Evolutionary conservation across 768 basidiomycete genomes (phyloP).

Genomic region (Auriscalpium orientale): DNA sequence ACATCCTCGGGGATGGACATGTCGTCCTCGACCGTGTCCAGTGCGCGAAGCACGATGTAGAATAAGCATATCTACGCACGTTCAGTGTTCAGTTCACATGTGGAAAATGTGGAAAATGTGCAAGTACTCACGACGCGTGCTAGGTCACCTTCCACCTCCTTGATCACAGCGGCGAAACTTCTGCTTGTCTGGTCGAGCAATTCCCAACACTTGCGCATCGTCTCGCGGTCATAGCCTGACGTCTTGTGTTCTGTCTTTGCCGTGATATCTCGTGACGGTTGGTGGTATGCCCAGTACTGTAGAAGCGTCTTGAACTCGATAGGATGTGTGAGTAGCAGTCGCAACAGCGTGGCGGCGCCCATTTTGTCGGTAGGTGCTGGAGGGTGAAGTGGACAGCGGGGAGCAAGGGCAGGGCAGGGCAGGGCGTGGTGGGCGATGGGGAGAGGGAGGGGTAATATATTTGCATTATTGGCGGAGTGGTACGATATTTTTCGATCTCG

Average conservation of each 20-base stretch:
- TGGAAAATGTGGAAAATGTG: not conserved
- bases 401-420: not conserved
- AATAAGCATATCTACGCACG: conserved; percentile 76
- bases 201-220: conserved; percentile 88
- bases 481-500: not conserved
- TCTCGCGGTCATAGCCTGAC: conserved; percentile 79
- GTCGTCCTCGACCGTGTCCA: conserved; percentile 99
- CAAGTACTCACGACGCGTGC: conserved; percentile 73
- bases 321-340: conserved; percentile 70
- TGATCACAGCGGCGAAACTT: conserved; percentile 89
- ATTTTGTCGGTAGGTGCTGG: conserved; percentile 24
- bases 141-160: conserved; percentile 91
- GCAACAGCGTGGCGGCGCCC: conserved; percentile 53
- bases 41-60: conserved; percentile 86
- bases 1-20: conserved; percentile 85
- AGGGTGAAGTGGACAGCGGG: not conserved
- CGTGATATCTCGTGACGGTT: conserved; percentile 77
- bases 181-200: conserved; percentile 85
- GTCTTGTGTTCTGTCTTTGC: conserved; percentile 62
- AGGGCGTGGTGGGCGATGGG: not conserved
- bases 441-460: not conserved
- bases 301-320: conserved; percentile 76
- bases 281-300: conserved; percentile 79
- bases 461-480: not conserved
- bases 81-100: not conserved